phyloP scores from a whole-genome alignment of 2,329 filamentous ascomycete genomes.

The Fusarium sp. region DNA sequence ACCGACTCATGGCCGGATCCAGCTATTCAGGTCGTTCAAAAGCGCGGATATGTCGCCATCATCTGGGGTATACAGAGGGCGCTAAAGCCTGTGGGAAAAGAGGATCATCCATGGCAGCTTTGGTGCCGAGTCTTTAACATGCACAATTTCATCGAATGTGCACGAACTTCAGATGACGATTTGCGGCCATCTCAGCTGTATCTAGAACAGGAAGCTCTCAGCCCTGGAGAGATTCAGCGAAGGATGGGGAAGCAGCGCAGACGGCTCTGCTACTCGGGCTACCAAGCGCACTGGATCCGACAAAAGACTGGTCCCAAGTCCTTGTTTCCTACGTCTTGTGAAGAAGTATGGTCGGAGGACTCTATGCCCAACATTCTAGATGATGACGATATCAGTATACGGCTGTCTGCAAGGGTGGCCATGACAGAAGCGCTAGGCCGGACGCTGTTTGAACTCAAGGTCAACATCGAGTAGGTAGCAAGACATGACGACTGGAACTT shows the following conservation, averaged over 20 bases:
- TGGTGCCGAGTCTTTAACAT: slow-evolving; percentile 38
- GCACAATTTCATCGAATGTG: slow-evolving; percentile 10
- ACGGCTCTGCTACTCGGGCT: slow-evolving; percentile 2
- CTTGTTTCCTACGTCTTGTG: slow-evolving; percentile 25
- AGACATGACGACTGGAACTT: not conserved
- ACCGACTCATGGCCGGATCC: not conserved
- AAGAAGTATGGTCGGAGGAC: slow-evolving; percentile 15
- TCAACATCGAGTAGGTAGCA: slow-evolving; percentile 1
- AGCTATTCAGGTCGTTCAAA: not conserved
- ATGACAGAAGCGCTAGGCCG: slow-evolving; percentile 25
- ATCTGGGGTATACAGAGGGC: slow-evolving; percentile 35
- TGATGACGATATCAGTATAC: not conserved
- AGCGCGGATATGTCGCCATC: slow-evolving; percentile 12
- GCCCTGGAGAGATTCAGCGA: slow-evolving; percentile 17
- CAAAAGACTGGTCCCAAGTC: slow-evolving; percentile 1
- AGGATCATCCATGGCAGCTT: slow-evolving; percentile 1
- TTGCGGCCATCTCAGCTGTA: slow-evolving; percentile 15
- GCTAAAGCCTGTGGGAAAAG: no score
- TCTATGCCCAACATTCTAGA: slow-evolving; percentile 6
- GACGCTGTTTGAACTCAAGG: slow-evolving; percentile 30
- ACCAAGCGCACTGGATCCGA: not conserved
- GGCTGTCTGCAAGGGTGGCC: slow-evolving; percentile 5
- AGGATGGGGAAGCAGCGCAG: slow-evolving; percentile 23
- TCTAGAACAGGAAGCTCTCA: slow-evolving; percentile 3
- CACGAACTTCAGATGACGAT: not conserved